Conservation (phyloP, 768 basidiomycete genomes). For the Mycena filopes region DNA sequence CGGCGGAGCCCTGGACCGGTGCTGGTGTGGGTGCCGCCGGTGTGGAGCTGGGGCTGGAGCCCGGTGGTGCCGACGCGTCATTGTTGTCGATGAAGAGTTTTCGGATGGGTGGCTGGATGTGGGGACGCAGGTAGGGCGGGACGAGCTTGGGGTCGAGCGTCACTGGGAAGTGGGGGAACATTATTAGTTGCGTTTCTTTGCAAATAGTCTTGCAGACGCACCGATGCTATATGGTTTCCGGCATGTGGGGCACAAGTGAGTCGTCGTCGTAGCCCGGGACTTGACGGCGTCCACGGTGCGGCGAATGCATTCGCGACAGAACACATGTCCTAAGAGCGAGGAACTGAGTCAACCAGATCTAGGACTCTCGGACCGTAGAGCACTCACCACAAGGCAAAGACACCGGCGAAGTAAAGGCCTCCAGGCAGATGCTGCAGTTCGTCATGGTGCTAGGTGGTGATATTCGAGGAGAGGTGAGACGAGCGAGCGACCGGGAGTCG, state of each 20-base stretch:
- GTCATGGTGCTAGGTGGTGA: constrained; percentile 55
- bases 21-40: neutral
- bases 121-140: constrained; percentile 66
- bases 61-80: constrained; percentile 19
- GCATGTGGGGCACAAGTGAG: constrained; percentile 69
- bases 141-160: constrained; percentile 59
- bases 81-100: constrained; percentile 60
- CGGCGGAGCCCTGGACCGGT: constrained; percentile 25
- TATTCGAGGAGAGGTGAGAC: neutral
- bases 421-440: constrained; percentile 70
- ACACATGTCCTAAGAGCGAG: constrained; percentile 63
- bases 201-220: constrained; percentile 38
- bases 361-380: neutral
- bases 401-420: constrained; percentile 63
- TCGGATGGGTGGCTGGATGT: constrained; percentile 68
- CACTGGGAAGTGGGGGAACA: constrained; percentile 53
- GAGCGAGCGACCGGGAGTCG: neutral
- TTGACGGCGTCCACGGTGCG: constrained; percentile 58
- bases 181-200: neutral
- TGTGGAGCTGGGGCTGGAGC: neutral
- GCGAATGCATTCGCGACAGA: constrained; percentile 69
- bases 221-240: constrained; percentile 66
- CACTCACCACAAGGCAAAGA: constrained; percentile 72
- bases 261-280: constrained; percentile 53
- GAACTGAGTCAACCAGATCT: neutral